Evolutionary conservation across 179 eudicot genomes (phyloP), one percentile per base, ranked within the genome.

Genomic region (Silene coronaria): DNA sequence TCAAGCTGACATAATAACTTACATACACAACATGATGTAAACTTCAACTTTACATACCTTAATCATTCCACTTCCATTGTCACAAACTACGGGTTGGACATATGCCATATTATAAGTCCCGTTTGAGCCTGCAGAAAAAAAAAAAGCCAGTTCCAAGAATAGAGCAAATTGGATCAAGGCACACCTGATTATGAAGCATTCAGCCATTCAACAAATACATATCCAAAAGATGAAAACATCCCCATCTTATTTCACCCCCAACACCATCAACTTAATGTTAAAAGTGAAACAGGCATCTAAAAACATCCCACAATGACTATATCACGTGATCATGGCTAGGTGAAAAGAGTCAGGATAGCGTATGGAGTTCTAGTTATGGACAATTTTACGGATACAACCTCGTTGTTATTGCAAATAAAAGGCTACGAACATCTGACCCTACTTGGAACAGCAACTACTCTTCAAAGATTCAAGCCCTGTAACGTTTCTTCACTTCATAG

Each of bases 1-100:
- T 34, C 27, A 34, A 6, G 21, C 36, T 30, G 42, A 65, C 69
- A 45, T 55, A 55, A 17, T 55, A 55, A 55, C 7, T 53, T 55
- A 55, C 21, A 45, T 55, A 55, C 59, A 53, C 17, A 1, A 1
- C 21, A 28, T 65, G 45, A 65, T 65, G 19, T 36, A 32, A 34
- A 8, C 48, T n/a, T 22, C 19, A 17, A 34, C 36, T 34, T 11
- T 38, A 32, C 58, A 66, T 66, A 36, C 71, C 71, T 67, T 67
- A n/a, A 36, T 45, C 71, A 8, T 67, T 67, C 71, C 71, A 67
- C 51, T 67, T 67, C 80, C 83, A 76, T 80, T 80, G 80, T 80
- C 80, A 24, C 83, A 80, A 42, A 80, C 83, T n/a, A 80, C 72
- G 53, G 83, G 83, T 67, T 73, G 83, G 65, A 80, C 71, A 67